These are phyloP conservation scores for Calonectria hongkongensis DNA, from an alignment of 2,329 filamentous ascomycete species.

Conservation along the genomic window DNA sequence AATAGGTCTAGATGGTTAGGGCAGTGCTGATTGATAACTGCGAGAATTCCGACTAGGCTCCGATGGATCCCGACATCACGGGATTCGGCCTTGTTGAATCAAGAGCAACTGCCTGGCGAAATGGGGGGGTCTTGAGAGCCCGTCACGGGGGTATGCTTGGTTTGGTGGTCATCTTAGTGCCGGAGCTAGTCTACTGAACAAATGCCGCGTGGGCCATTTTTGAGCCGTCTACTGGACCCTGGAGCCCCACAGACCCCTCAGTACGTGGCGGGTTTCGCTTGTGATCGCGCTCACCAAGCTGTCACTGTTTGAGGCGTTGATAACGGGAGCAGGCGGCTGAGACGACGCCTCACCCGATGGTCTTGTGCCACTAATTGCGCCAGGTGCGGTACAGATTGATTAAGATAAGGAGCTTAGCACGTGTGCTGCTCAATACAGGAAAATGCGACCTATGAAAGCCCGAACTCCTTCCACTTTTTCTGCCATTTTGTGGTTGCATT, in stretches of 20 bases:
- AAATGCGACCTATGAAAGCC: too few species aligned
- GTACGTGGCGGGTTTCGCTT: not conserved
- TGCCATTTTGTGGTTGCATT: too few species aligned
- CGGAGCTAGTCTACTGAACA: not conserved
- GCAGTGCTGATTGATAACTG: conserved; percentile 33
- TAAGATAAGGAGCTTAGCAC: not conserved
- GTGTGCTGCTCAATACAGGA: too few species aligned
- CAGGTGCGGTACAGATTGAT: not conserved
- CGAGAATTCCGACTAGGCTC: conserved; percentile 7
- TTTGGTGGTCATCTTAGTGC: conserved; percentile 3
- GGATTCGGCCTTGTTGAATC: conserved; percentile 9
- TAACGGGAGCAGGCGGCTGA: not conserved
- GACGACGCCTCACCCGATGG: not conserved
- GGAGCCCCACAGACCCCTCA: not conserved
- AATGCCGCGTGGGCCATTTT: not conserved
- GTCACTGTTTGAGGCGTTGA: conserved; percentile 7
- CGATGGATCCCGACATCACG: conserved; percentile 33
- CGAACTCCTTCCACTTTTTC: too few species aligned
- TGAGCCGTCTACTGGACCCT: conserved; percentile 1
- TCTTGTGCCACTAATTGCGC: not conserved
- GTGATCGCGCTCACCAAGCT: not conserved
- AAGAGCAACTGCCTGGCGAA: not conserved
- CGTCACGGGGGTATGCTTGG: conserved; percentile 12
- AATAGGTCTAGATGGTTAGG: conserved; percentile 27
- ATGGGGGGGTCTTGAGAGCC: conserved; percentile 5